Evolutionary conservation across 2,329 filamentous ascomycete species (phyloP).

Genomic region (Fusarium aywerte): DNA sequence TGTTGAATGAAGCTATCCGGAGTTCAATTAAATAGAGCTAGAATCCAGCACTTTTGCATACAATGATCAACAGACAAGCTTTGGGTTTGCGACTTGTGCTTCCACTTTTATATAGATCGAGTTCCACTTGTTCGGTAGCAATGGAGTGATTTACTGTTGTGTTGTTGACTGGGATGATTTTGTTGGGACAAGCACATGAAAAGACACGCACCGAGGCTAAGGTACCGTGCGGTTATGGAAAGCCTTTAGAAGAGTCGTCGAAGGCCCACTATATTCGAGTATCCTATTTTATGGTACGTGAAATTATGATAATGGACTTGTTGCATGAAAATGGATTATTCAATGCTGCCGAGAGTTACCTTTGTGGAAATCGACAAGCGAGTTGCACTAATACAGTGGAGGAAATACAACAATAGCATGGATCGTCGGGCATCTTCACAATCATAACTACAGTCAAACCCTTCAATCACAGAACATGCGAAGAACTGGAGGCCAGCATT

Average conservation of each 20-base stretch:
- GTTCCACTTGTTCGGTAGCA: constrained; percentile 31
- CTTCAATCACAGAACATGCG: background rate
- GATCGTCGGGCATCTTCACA: background rate
- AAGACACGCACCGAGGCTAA: constrained; percentile 42
- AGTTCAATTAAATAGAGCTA: background rate
- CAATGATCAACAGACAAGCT: background rate
- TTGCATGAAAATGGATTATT: background rate
- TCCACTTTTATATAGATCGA: constrained; percentile 23
- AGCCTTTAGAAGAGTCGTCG: constrained; percentile 22
- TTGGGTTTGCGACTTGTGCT: background rate
- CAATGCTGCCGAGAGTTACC: constrained; percentile 3
- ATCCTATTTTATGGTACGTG: constrained; percentile 16
- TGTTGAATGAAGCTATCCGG: constrained; percentile 37
- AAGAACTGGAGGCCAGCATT: constrained; percentile 22
- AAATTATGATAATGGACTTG: constrained; percentile 4
- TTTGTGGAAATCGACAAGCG: constrained; percentile 21
- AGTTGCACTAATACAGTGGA: constrained; percentile 27
- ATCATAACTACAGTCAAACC: background rate
- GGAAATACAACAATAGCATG: constrained; percentile 6
- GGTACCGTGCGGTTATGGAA: background rate
- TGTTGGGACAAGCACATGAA: constrained; percentile 51
- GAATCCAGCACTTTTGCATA: background rate
- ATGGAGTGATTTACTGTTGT: constrained; percentile 32
- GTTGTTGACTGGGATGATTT: constrained; percentile 43
- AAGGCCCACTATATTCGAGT: constrained; percentile 36